These are phyloP conservation scores for Venturia oleaginea DNA, from an alignment of 2,329 filamentous ascomycete species.

Conservation along the genomic window DNA sequence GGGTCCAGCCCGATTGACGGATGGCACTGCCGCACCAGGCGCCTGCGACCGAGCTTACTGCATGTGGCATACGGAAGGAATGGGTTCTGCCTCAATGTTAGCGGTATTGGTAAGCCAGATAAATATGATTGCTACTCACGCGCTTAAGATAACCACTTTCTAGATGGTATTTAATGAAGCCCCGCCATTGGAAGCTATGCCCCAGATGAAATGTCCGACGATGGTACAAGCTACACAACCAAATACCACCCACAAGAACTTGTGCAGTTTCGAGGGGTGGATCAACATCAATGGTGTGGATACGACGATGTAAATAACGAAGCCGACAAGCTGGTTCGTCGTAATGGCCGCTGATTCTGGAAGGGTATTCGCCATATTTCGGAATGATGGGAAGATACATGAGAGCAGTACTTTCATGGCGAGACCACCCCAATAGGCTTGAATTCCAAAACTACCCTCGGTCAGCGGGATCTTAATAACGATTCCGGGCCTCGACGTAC, in stretches of 20 bases:
- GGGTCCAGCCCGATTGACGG: conserved; percentile 19
- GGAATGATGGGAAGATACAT: conserved; percentile 7
- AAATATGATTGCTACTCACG: not conserved
- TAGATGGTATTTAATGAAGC: not conserved
- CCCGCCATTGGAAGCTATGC: conserved; percentile 8
- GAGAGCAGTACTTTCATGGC: conserved; percentile 12
- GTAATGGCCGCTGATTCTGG: conserved; percentile 32
- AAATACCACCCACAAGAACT: conserved; percentile 12
- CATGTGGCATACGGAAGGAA: conserved; percentile 15
- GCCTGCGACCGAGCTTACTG: conserved; percentile 15
- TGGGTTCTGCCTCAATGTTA: not conserved
- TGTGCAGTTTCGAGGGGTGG: conserved; percentile 15
- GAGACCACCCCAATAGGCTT: conserved; percentile 14
- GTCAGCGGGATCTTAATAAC: not conserved
- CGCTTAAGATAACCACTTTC: not conserved
- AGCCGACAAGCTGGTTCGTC: conserved; percentile 35
- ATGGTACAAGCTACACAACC: not conserved
- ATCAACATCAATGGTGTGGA: conserved; percentile 15
- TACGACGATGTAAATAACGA: conserved; percentile 16
- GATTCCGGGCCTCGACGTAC: not conserved
- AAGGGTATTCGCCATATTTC: conserved; percentile 4
- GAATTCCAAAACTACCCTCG: conserved; percentile 6
- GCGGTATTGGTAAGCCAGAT: not conserved
- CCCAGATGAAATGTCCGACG: conserved; percentile 13
- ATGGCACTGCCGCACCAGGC: conserved; percentile 16